A percentile compares a stretch with the other conserved stretches of the same genome.
Evolutionary conservation across 2,329 filamentous ascomycete species (phyloP).

Genomic region (Colletotrichum sp.): DNA sequence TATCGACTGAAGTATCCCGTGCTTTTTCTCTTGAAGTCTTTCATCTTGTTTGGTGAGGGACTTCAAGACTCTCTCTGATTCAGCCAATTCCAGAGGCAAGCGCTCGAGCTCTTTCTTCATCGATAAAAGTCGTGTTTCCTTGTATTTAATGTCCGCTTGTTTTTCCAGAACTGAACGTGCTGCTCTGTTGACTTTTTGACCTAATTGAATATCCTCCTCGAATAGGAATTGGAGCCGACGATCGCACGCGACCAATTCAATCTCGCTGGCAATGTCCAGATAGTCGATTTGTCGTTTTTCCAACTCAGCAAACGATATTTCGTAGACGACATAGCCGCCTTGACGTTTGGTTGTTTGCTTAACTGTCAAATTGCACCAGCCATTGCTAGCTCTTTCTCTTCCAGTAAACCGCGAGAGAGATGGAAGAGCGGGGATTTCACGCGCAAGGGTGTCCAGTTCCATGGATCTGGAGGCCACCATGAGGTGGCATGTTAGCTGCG

Average conservation of each 20-base stretch:
- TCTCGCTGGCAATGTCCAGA: background rate
- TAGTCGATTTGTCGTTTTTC: background rate
- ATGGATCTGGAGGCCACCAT: background rate
- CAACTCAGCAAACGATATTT: background rate
- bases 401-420: background rate
- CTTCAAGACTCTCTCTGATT: fast-evolving
- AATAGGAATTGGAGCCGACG: background rate
- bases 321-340: background rate
- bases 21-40: background rate
- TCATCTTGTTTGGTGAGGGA: background rate
- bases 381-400: background rate
- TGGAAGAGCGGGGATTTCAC: background rate
- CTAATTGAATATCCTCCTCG: background rate
- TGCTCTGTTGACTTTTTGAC: background rate
- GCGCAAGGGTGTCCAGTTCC: background rate
- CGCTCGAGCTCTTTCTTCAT: background rate
- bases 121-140: background rate
- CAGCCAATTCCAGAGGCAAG: background rate
- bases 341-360: background rate
- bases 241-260: background rate
- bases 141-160: background rate
- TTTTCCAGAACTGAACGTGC: background rate
- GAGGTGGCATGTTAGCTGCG: background rate
- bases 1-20: background rate
- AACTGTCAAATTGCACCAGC: background rate